Evolutionary conservation across 345 rosid genomes (phyloP), one percentile per base, ranked within the genome.

Genomic region (Acer yangbiense): DNA sequence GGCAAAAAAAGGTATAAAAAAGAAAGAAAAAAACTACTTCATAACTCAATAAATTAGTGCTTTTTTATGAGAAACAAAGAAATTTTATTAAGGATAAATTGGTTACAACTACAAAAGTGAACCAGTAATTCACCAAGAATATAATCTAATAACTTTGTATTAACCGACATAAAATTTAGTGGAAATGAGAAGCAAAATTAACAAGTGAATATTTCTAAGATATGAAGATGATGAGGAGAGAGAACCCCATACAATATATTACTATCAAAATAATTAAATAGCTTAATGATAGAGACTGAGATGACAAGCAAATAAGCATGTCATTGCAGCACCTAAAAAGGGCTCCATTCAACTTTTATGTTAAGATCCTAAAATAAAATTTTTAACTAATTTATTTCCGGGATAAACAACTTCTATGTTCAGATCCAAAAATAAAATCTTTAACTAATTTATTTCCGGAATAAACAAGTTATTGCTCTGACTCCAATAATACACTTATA

Each of bases 321-420:
- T 43, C 60, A 64, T 1, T 17, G 25, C 41, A 44, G 14, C 63
- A 27, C 23, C 60, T 35, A 43, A 1, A 17, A 58, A 10, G 55
- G 27, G 54, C 23, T 54, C 46, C 71, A 76, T 35, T 35, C 57
- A 20, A 60, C 64, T 41, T 39, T 72, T 54, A 20, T n/a, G 55
- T 71, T 17, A 14, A 11, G n/a, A 55, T 11, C 54, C 6, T 1
- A 39, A 43, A 43, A 13, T 50, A 43, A 43, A 6, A 3, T 43
- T 57, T 20, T 27, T 25, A 41, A 70, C 46, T 43, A 43, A 43
- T 3, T 43, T 43, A 43, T 43, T 43, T 43, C 46, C 1, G 1
- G 10, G 1, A 3, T 32, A 32, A 32, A 32, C 66, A n/a, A 57
- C 63, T 20, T 35, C 60, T 55, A 41, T 20, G 55, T 50, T 14